A percentile compares a stretch with the other conserved stretches of the same genome.
phyloP scores from a whole-genome alignment of 176 grass and related monocot species.

The Puccinellia tenuiflora region DNA sequence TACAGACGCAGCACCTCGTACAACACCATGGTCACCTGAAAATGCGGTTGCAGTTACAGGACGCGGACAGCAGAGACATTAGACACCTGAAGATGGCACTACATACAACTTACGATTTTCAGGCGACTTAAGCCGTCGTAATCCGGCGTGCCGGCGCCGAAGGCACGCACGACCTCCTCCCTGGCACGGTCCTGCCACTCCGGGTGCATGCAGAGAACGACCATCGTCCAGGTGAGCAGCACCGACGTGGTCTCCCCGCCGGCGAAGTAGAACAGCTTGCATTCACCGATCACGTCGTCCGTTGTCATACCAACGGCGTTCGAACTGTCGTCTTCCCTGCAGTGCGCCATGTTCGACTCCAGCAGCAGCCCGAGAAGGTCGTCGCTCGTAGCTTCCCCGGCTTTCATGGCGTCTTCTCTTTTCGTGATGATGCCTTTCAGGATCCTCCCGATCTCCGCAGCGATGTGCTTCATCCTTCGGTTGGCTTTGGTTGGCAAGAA shows the following conservation, averaged over 20 bases:
- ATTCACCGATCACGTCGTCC: slow-evolving; percentile 78
- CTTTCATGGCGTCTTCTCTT: slow-evolving; percentile 40
- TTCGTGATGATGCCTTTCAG: slow-evolving; percentile 57
- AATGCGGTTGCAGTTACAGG: neutral
- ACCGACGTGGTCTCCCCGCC: slow-evolving; percentile 80
- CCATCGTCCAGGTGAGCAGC: slow-evolving; percentile 74
- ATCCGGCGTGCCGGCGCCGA: slow-evolving; percentile 41
- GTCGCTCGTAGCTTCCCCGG: neutral
- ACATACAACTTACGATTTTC: slow-evolving; percentile 46
- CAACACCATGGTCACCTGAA: slow-evolving; percentile 71
- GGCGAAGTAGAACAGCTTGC: slow-evolving; percentile 89
- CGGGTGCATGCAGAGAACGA: slow-evolving; percentile 72
- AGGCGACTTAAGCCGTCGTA: slow-evolving; percentile 57
- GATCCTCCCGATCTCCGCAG: slow-evolving; percentile 31
- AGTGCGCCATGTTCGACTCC: slow-evolving; percentile 55
- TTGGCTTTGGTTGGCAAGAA: slow-evolving; percentile 44
- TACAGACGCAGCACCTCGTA: slow-evolving; percentile 79
- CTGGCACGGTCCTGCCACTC: slow-evolving; percentile 69
- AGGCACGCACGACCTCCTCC: slow-evolving; percentile 51
- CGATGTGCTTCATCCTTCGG: slow-evolving; percentile 51
- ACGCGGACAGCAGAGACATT: too few relatives aligned
- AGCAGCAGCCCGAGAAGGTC: slow-evolving; percentile 59
- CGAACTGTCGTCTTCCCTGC: neutral
- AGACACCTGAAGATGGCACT: neutral
- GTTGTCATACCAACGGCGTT: slow-evolving; percentile 43